Conservation (phyloP, 2,329 filamentous ascomycete species). For the Colletotrichum orbiculare region DNA sequence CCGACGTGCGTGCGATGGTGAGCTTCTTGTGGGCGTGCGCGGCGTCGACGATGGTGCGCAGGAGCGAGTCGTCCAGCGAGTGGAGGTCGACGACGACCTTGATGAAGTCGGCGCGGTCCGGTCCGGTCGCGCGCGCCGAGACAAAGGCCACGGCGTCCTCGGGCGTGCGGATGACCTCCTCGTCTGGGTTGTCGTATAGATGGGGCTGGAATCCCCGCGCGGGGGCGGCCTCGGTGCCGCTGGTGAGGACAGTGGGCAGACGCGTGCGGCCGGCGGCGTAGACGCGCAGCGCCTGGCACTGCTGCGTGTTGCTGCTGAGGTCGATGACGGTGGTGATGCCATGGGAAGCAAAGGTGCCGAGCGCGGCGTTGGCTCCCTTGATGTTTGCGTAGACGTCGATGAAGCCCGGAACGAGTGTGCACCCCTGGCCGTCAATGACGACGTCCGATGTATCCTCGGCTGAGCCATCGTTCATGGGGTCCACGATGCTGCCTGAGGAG, state of each 20-base stretch:
- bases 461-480: neutral
- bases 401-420: slow-evolving; percentile 22
- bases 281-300: slow-evolving; percentile 29
- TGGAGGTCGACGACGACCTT: slow-evolving; percentile 41
- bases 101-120: slow-evolving; percentile 42
- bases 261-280: slow-evolving; percentile 15
- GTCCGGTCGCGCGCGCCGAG: slow-evolving; percentile 7
- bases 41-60: slow-evolving; percentile 40
- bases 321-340: slow-evolving; percentile 31
- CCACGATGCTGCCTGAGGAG: slow-evolving; percentile 10
- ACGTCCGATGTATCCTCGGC: neutral
- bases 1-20: slow-evolving; percentile 43
- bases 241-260: slow-evolving; percentile 15
- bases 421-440: slow-evolving; percentile 20
- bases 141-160: slow-evolving; percentile 11
- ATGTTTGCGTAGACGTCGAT: slow-evolving; percentile 22
- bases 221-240: slow-evolving; percentile 5
- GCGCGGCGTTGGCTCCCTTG: slow-evolving; percentile 18
- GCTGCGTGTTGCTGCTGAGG: slow-evolving; percentile 26
- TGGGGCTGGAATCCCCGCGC: neutral
- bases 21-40: slow-evolving; percentile 41
- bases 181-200: slow-evolving; percentile 11
- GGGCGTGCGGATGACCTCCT: slow-evolving; percentile 3
- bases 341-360: slow-evolving; percentile 9
- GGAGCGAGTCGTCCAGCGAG: slow-evolving; percentile 39